Conservation (phyloP, 192 early-diverging fungal species). For the Coemansia sp. region DNA sequence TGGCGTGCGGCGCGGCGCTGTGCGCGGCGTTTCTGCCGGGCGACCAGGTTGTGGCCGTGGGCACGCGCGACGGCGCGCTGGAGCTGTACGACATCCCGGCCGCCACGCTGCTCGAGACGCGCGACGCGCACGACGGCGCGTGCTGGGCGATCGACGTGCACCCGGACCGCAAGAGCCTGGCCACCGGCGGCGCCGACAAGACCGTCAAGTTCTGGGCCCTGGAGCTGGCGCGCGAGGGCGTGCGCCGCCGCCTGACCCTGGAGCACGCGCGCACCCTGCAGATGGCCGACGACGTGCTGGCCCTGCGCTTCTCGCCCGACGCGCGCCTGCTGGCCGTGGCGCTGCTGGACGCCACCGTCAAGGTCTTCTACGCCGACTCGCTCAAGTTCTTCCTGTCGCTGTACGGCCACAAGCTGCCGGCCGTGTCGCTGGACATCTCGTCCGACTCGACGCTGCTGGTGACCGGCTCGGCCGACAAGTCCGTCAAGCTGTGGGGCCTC, state of each 20-base stretch:
- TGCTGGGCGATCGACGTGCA: constrained; percentile 83
- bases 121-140: constrained; percentile 84
- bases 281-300: constrained; percentile 92
- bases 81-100: constrained; percentile 89
- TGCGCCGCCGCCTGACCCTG: background rate
- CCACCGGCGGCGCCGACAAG: constrained; percentile 90
- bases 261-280: constrained; percentile 63
- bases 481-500: constrained; percentile 96
- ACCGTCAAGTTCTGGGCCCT: constrained; percentile 98
- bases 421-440: constrained; percentile 98
- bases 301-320: constrained; percentile 78
- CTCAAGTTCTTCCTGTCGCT: constrained; percentile 96
- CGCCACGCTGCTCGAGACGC: constrained; percentile 74
- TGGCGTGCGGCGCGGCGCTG: constrained; percentile 89
- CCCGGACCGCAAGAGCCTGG: constrained; percentile 82
- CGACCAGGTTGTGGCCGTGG: constrained; percentile 78
- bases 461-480: constrained; percentile 96
- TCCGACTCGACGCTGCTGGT: constrained; percentile 86
- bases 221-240: constrained; percentile 59
- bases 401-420: constrained; percentile 97
- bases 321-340: constrained; percentile 85
- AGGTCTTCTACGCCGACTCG: constrained; percentile 93
- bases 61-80: constrained; percentile 87
- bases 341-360: constrained; percentile 91
- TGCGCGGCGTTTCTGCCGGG: constrained; percentile 92